These are phyloP conservation scores for Aureobasidium sp. DNA, from an alignment of 2,329 filamentous ascomycete species.

Conservation along the genomic window DNA sequence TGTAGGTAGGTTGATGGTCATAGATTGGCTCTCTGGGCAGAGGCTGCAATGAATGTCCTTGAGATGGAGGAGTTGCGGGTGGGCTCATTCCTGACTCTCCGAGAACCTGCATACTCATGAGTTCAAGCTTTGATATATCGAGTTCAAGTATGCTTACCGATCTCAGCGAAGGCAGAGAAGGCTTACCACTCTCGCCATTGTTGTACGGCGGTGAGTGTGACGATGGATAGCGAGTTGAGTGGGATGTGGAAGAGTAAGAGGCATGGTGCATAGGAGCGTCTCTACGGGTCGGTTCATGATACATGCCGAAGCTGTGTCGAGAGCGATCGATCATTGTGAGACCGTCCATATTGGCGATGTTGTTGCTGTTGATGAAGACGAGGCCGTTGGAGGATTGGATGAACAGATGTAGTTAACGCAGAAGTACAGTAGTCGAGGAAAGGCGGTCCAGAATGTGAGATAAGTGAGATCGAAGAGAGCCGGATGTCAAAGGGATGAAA, in stretches of 20 bases:
- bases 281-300: slow-evolving; percentile 3
- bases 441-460: not conserved
- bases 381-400: not conserved
- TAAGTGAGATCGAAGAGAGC: not conserved
- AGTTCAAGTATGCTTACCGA: slow-evolving; percentile 17
- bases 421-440: not conserved
- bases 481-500: not conserved
- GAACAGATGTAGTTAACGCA: not conserved
- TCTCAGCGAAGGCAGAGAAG: slow-evolving; percentile 26
- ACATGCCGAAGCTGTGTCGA: slow-evolving; percentile 6
- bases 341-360: slow-evolving; percentile 1
- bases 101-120: slow-evolving; percentile 20
- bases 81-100: slow-evolving; percentile 22
- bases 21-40: slow-evolving; percentile 24
- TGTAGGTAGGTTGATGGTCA: slow-evolving; percentile 23
- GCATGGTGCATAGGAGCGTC: slow-evolving; percentile 1
- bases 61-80: slow-evolving; percentile 22
- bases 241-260: not conserved
- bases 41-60: slow-evolving; percentile 18
- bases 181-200: slow-evolving; percentile 19
- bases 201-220: slow-evolving; percentile 23
- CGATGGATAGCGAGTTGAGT: not conserved
- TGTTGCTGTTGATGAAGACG: not conserved
- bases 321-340: not conserved
- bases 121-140: not conserved